Evolutionary conservation across 1,284 basidiomycete species (phyloP).

Genomic region (Moesziomyces sp.): DNA sequence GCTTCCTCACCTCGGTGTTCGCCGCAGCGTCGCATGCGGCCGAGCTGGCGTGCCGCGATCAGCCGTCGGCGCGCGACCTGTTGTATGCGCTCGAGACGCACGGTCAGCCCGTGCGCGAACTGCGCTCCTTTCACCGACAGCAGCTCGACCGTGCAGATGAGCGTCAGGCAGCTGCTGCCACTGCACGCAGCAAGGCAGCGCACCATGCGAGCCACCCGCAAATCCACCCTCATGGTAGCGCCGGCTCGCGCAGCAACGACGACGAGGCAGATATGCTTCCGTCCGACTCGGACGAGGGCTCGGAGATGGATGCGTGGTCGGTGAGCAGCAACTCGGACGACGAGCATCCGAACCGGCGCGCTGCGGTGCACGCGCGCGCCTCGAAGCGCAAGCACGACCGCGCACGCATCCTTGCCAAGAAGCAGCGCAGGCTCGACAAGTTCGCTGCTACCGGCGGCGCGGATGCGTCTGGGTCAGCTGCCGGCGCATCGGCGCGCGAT

Average conservation of each 20-base stretch:
- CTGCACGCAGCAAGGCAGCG: slow-evolving; percentile 17
- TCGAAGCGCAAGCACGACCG: slow-evolving; percentile 30
- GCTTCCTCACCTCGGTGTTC: slow-evolving; percentile 42
- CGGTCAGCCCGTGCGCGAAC: slow-evolving; percentile 38
- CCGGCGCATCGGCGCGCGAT: slow-evolving; percentile 15
- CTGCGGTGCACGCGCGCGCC: slow-evolving; percentile 31
- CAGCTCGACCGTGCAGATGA: slow-evolving; percentile 12
- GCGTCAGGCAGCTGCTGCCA: slow-evolving; percentile 1
- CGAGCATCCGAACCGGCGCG: slow-evolving; percentile 27
- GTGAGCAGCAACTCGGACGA: slow-evolving; percentile 40
- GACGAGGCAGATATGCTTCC: slow-evolving; percentile 29
- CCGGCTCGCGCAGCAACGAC: not conserved
- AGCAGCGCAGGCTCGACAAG: slow-evolving; percentile 21
- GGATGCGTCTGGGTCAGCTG: not conserved
- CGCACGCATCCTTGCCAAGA: slow-evolving; percentile 13
- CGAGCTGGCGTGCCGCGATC: slow-evolving; percentile 27
- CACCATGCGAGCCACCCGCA: slow-evolving; percentile 11
- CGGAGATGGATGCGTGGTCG: slow-evolving; percentile 40
- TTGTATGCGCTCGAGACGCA: slow-evolving; percentile 49
- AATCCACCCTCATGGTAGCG: not conserved
- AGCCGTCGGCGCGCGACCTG: slow-evolving; percentile 44
- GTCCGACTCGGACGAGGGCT: slow-evolving; percentile 48
- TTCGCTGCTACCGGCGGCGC: slow-evolving; percentile 3
- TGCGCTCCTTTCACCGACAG: slow-evolving; percentile 33
- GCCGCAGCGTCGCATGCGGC: slow-evolving; percentile 40